Evolutionary conservation across 225 moss, liverwort and hornwort species (phyloP).

Genomic region (Bryoerythrophyllum caledonicum): DNA sequence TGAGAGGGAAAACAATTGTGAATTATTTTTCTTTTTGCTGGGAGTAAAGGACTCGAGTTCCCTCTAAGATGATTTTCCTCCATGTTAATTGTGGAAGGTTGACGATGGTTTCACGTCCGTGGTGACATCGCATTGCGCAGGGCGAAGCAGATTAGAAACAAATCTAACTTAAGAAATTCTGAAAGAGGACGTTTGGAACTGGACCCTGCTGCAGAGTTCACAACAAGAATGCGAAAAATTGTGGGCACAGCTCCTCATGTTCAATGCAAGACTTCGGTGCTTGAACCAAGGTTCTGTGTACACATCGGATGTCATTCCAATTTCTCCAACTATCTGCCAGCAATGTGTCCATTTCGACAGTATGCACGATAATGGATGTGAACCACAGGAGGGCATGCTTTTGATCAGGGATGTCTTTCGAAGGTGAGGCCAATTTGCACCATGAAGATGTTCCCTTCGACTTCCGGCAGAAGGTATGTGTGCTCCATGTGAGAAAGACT

Average conservation of each 20-base stretch:
- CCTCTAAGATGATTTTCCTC: too few relatives aligned
- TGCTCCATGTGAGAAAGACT: background rate
- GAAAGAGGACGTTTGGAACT: conserved; percentile 54
- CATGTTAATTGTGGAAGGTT: background rate
- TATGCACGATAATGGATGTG: background rate
- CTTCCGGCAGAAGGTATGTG: conserved; percentile 27
- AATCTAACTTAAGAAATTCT: conserved; percentile 50
- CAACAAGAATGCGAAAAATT: conserved; percentile 51
- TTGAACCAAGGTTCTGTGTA: conserved; percentile 45
- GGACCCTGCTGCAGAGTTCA: conserved; percentile 52
- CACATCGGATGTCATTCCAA: background rate
- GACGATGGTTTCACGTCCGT: background rate
- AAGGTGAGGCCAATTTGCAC: conserved; percentile 17
- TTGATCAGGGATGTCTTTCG: conserved; percentile 33
- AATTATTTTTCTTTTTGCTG: background rate
- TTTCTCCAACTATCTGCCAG: conserved; percentile 1
- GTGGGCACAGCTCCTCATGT: conserved; percentile 44
- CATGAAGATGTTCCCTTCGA: background rate
- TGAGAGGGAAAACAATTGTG: background rate
- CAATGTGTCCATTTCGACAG: background rate
- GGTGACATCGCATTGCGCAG: conserved; percentile 26
- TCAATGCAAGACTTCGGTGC: conserved; percentile 43
- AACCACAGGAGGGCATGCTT: background rate
- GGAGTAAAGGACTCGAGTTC: too few relatives aligned
- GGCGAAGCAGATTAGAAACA: conserved; percentile 59